Base-by-base conservation (phyloP, 371 early-diverging fungal species). In the Mucor circinelloides region DNA sequence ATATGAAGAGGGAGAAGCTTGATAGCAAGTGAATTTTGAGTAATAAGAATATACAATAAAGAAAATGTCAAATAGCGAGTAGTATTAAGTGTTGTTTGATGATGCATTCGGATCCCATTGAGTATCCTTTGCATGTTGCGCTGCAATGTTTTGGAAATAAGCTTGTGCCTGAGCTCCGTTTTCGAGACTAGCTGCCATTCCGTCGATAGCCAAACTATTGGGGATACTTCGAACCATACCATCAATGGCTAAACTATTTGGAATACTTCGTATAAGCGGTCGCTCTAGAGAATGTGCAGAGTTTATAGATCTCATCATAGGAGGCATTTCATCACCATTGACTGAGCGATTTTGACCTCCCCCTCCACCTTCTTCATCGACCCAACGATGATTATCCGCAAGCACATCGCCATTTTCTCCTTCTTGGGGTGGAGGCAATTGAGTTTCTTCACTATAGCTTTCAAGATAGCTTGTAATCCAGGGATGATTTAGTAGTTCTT, bases 401-500 rank as follows among this genome's bases (percentile, higher is more conserved):
- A 62, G 52, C 10, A 23, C 25, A 50, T 50, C 62, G 7, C 56
- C 62, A 21, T 63, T 46, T 6, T 62, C 63, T 4, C 57, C 66
- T 46, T 59, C 56, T 64, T 60, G 46, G 13, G 50, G 44, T 28
- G 62, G 56, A 12, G 40, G 46, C 10, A 55, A 38, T 40, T 36
- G 19, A 9, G 58, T 34, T 23, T 77, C 77, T 27, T 69, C 71
- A 23, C 60, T 68, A 27, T 69, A 76, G 42, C 60, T 64, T 17
- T 84, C 74, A n/a, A 81, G 61, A 38, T 84, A 81, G 6, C 62
- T 71, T 23, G 64, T 68, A 17, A 96, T 83, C 95, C 95, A 96
- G 15, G 82, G 83, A 72, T 95, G 92, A 8, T 82, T 62, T 13
- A 95, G 73, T 19, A 96, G 71, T 63, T 93, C 92, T 6, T 80